Evolutionary conservation across 2,329 filamentous ascomycete genomes (phyloP).

Genomic region (Ceratocystis variospora): DNA sequence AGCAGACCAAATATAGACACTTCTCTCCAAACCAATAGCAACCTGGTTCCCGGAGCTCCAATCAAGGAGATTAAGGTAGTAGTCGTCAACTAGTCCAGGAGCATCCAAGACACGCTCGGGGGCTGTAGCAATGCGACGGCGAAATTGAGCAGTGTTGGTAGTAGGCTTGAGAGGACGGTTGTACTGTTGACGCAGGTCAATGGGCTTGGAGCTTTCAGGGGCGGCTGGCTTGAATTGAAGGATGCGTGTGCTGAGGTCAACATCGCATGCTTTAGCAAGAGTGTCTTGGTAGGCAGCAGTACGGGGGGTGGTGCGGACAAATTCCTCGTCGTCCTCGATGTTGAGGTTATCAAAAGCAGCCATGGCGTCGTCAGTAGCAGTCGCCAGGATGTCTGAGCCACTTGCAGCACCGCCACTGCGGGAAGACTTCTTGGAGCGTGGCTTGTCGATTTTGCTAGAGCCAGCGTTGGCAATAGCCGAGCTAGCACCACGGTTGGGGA

Average conservation of each 20-base stretch:
- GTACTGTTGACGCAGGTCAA: slow-evolving; percentile 94
- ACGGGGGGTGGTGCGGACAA: slow-evolving; percentile 67
- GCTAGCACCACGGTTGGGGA: slow-evolving; percentile 82
- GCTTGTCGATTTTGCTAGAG: slow-evolving; percentile 68
- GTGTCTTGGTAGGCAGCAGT: slow-evolving; percentile 85
- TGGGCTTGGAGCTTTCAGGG: slow-evolving; percentile 96
- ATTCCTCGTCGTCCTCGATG: slow-evolving; percentile 57
- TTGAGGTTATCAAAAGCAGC: slow-evolving; percentile 67
- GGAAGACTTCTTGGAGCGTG: slow-evolving; percentile 57
- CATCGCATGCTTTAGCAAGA: slow-evolving; percentile 77
- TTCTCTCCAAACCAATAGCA: slow-evolving; percentile 90
- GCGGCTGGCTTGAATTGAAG: slow-evolving; percentile 95
- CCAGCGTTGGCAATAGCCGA: slow-evolving; percentile 73
- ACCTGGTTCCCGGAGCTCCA: slow-evolving; percentile 98
- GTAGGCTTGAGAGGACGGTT: slow-evolving; percentile 83
- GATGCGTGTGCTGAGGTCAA: slow-evolving; percentile 86
- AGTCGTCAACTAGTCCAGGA: slow-evolving; percentile 90
- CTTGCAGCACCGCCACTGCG: slow-evolving; percentile 42
- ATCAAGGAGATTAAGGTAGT: slow-evolving; percentile 96
- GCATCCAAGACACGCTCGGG: slow-evolving; percentile 94
- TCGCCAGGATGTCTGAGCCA: slow-evolving; percentile 56
- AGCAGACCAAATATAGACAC: slow-evolving; percentile 96
- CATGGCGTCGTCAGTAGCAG: slow-evolving; percentile 65
- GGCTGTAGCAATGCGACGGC: slow-evolving; percentile 82
- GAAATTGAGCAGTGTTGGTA: slow-evolving; percentile 66